Evolutionary conservation across 768 basidiomycete species (phyloP), one percentile per base, ranked within the genome.

Genomic region (Lactarius akahatsu): DNA sequence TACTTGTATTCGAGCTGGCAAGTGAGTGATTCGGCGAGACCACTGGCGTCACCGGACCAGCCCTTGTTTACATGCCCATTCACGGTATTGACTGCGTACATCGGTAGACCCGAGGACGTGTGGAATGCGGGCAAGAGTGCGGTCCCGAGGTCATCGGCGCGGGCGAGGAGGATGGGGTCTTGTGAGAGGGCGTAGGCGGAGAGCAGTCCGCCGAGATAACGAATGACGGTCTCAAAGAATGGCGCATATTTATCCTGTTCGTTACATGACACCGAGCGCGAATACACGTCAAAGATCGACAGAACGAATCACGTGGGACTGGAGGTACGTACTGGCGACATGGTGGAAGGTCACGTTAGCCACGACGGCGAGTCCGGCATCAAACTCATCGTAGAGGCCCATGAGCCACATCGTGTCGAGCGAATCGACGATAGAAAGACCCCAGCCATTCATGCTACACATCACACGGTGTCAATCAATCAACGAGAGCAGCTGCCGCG

Each of bases 1-100:
- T 96, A 96, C 68, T 88, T 84, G 75, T 94, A 92, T 75, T 97
- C 96, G 65, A 98, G 76, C 72, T 96, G 93, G 65, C 91, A 80
- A 59, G 85, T 92, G 8, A 86, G 88, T 28, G 91, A 86, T 75
- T 97, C 95, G 0, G 95, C 70, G 69, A 75, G 20, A 90, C 75
- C 11, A 15, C 28, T 30, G 28, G 54, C 56, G 1, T 59, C 43
- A 0, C 81, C 82, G 16, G 80, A 73, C 59, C 78, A 76, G 41
- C 72, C 69, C 1, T 8, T 2, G 20, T 20, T 8, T 1, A 38
- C 11, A 71, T 82, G 62, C 64, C 63, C 67, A 87, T 76, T 85
- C 34, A 78, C 75, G 2, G 90, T 85, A 72, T 96, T 85, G 62
- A 96, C 85, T 9, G 82, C 79, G 70, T 81, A 94, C 43, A 79